Conservation (phyloP, 768 basidiomycete species). For the Cystofilobasidium macerans region DNA sequence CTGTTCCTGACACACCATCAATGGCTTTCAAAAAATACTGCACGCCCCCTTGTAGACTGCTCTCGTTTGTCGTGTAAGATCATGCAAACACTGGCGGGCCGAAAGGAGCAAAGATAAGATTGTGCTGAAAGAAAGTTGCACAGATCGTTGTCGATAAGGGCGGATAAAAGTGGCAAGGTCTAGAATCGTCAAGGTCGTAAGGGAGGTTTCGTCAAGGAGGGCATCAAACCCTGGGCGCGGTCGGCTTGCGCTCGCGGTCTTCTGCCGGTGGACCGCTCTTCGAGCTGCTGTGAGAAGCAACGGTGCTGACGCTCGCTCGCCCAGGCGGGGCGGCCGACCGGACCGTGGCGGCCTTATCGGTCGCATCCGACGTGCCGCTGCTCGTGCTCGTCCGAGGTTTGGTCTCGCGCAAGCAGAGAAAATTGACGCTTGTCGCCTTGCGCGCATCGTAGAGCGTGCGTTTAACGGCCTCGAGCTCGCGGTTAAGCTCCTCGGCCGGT, state of each 20-base stretch:
- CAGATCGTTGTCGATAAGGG: too few relatives aligned
- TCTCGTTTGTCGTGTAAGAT: too few relatives aligned
- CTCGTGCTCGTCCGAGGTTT: constrained; percentile 4
- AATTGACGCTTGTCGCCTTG: constrained; percentile 84
- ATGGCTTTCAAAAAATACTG: too few relatives aligned
- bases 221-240: background rate
- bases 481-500: constrained; percentile 69
- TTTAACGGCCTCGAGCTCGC: constrained; percentile 80
- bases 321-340: background rate
- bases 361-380: background rate
- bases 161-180: too few relatives aligned
- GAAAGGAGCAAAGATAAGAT: too few relatives aligned
- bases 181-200: background rate
- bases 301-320: background rate
- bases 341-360: background rate
- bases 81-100: too few relatives aligned
- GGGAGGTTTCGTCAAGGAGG: background rate
- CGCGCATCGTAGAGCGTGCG: constrained; percentile 77
- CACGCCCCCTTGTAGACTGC: too few relatives aligned
- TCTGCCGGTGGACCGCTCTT: background rate
- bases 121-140: too few relatives aligned
- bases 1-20: too few relatives aligned
- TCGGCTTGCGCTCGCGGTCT: background rate
- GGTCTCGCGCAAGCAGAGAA: constrained; percentile 66
- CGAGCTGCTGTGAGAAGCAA: background rate